Evolutionary conservation across 148 eudicot species (phyloP), one percentile per base, ranked within the genome.

Genomic region (Talinum fruticosum): DNA sequence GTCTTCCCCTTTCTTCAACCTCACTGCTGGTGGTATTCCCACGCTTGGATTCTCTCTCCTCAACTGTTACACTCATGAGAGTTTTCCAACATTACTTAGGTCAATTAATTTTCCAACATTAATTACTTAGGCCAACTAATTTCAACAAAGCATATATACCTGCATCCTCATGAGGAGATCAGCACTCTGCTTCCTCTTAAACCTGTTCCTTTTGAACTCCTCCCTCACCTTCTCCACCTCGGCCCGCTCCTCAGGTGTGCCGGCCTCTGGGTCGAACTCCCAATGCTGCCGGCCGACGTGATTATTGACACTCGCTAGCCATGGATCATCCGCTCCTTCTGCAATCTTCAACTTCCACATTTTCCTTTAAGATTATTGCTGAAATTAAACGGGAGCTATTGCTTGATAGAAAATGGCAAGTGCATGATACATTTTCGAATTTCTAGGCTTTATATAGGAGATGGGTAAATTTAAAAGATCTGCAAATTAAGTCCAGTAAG

Each of bases 291-390:
- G 82, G 12, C 93, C 93, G 0, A 85, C 57, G 47, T 86, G 86
- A 72, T 83, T 76, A 84, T 89, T 89, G 6, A 83, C 79, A 57
- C 79, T 89, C 32, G 33, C 79, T 53, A 89, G 57, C 87, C 84
- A 86, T 6, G 85, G 83, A 24, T 81, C 84, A 10, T 72, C 76
- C 26, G 66, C 68, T 2, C 84, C 90, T 78, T 89, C 81, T 15
- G 89, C 88, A 34, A 87, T 80, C 85, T 83, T 87, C 45, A 89
- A 41, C 79, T 82, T 89, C 93, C 93, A 89, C 90, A 89, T 89
- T 8, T 13, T 70, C 53, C 23, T 33, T 41, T 41, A 6, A 41
- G 10, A 41, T 3, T 2, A 41, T 12, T 41, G 6, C 6, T 6
- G 10, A 41, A 12, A 41, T 12, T 2, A 41, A 41, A 12, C 1